phyloP scores from a whole-genome alignment of 768 basidiomycete genomes.

The Mycena epipterygia region DNA sequence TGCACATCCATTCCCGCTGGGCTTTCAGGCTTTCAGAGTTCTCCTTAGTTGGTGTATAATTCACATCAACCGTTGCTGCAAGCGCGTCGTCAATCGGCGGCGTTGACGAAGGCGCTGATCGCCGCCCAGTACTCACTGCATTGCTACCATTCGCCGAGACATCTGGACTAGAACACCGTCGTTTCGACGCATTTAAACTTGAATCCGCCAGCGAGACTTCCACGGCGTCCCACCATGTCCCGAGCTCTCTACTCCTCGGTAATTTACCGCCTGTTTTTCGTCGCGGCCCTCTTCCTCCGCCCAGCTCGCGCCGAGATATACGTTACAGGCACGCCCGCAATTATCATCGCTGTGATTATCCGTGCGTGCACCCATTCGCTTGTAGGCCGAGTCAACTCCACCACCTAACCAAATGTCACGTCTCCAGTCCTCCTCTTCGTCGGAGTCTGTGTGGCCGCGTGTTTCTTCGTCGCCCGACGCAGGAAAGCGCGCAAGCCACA shows the following conservation, averaged over 20 bases:
- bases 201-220: too few species aligned
- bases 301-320: not conserved
- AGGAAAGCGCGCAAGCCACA: not conserved
- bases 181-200: too few species aligned
- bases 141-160: too few species aligned
- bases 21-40: too few species aligned
- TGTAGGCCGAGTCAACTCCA: not conserved
- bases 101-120: too few species aligned
- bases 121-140: too few species aligned
- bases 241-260: not conserved
- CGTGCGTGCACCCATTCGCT: not conserved
- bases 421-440: not conserved
- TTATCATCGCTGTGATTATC: not conserved
- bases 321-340: not conserved
- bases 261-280: constrained; percentile 40
- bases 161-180: too few species aligned
- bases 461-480: not conserved
- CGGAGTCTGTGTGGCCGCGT: not conserved
- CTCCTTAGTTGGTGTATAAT: too few species aligned
- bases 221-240: not conserved
- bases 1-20: too few species aligned
- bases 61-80: too few species aligned
- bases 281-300: not conserved
- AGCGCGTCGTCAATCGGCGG: too few species aligned
- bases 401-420: not conserved